Conservation (phyloP, 441 rosid species). For the Pelargonium myrrhifolium region DNA sequence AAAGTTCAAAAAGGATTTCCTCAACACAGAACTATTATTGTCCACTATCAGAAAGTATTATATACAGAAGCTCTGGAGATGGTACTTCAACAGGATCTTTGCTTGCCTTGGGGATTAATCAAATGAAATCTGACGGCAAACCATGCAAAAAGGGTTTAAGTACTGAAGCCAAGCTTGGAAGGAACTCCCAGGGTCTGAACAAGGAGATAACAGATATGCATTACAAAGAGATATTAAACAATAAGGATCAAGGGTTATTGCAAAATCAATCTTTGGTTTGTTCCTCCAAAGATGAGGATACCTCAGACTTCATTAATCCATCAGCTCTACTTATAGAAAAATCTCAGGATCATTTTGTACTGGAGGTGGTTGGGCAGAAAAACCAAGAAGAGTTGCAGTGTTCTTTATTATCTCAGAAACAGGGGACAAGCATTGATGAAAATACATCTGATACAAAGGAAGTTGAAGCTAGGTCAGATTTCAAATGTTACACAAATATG, state of each 20-base stretch:
- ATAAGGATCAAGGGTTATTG: slow-evolving; percentile 14
- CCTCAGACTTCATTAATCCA: slow-evolving; percentile 25
- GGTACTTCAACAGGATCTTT: slow-evolving; percentile 19
- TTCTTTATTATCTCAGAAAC: slow-evolving; percentile 23
- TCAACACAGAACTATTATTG: slow-evolving; percentile 21
- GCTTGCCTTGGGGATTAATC: slow-evolving; percentile 25
- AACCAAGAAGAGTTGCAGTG: slow-evolving; percentile 20
- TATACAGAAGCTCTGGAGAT: slow-evolving; percentile 30
- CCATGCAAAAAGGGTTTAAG: slow-evolving; percentile 17
- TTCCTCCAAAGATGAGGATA: slow-evolving; percentile 23
- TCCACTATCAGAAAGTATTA: slow-evolving; percentile 39
- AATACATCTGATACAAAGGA: slow-evolving; percentile 23
- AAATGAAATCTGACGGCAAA: slow-evolving; percentile 24
- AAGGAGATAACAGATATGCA: slow-evolving; percentile 18
- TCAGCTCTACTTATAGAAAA: slow-evolving; percentile 24
- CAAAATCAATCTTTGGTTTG: slow-evolving; percentile 20
- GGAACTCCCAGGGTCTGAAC: slow-evolving; percentile 23
- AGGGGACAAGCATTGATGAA: slow-evolving; percentile 23
- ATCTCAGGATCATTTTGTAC: slow-evolving; percentile 19
- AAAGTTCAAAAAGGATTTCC: slow-evolving; percentile 26
- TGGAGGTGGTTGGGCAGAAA: slow-evolving; percentile 25
- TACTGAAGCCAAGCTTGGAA: slow-evolving; percentile 25
- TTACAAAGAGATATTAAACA: slow-evolving; percentile 19
- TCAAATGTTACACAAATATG: slow-evolving; percentile 30
- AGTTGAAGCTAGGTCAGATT: slow-evolving; percentile 27